Base-by-base conservation (phyloP, 441 rosid genomes). In the Jatropha podagrica region DNA sequence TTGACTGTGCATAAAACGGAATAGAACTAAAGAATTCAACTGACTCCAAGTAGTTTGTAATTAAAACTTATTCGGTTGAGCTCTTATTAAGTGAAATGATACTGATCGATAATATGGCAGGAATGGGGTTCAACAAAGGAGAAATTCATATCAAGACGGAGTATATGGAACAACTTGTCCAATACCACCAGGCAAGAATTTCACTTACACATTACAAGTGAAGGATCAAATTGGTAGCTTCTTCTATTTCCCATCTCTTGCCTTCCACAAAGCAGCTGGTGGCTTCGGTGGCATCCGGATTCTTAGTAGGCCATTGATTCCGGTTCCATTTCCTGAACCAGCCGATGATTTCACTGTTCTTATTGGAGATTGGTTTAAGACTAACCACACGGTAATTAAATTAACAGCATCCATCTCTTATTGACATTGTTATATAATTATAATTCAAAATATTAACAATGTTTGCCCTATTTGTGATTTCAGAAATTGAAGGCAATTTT, bases 141-240 rank as follows among this genome's bases (percentile, higher is more conserved):
- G 86, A 79, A 94, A 91, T 70, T 94, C 97, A 7, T 94, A 26
- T 65, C 90, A 83, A 52, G 98, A 94, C 75, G 98, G 98, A 46
- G 90, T 92, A 3, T 77, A 15, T 20, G 98, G 97, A 75, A 94
- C 98, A 7, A 94, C 98, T 0, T 94, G 98, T 73, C 97, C 98
- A 4, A 94, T 94, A 46, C 98, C 98, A 56, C 96, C 98, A 0
- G 88, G 95, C 37, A 84, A 77, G 74, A 92, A 94, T 80, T 92
- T 82, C 85, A 94, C 98, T 8, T 94, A 88, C 88, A 88, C 84
- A 56, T 86, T 94, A 71, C 98, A 94, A 80, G 87, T 90, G 70
- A 94, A 94, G 81, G 98, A 94, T 79, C 98, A 94, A 78, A 94
- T 94, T 26, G 98, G 98, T 17, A 94, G 96, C 78, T 94, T 87